phyloP scores from a whole-genome alignment of 176 grass and related monocot genomes.

The Musa troglodytarum region DNA sequence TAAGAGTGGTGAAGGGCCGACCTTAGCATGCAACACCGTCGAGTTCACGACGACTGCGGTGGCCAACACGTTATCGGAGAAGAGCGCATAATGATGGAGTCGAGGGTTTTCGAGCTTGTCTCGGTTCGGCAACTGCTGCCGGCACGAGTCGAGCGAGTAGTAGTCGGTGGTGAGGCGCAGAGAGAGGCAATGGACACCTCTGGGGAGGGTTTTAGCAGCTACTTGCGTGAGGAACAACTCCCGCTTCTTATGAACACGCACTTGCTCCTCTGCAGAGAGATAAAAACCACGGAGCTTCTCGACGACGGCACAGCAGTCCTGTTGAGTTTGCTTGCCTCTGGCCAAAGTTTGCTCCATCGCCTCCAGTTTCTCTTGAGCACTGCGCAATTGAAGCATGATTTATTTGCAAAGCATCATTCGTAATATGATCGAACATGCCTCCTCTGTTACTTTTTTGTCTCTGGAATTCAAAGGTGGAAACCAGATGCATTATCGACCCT shows the following conservation, averaged over 20 bases:
- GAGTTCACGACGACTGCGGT: conserved; percentile 86
- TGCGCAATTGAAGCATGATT: background rate
- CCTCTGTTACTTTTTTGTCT: too few species aligned
- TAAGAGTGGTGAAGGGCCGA: background rate
- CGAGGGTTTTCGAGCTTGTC: conserved; percentile 65
- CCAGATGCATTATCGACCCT: background rate
- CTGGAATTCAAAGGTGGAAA: too few species aligned
- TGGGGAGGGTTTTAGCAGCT: conserved; percentile 67
- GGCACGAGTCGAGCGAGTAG: conserved; percentile 34
- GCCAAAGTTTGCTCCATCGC: conserved; percentile 52
- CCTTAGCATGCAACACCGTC: conserved; percentile 71
- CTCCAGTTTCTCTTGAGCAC: conserved; percentile 53
- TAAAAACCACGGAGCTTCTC: conserved; percentile 42
- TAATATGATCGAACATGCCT: too few species aligned
- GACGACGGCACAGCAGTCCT: conserved; percentile 41
- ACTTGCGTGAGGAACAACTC: conserved; percentile 53
- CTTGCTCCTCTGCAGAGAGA: conserved; percentile 57
- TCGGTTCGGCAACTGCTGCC: conserved; percentile 34
- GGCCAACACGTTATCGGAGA: conserved; percentile 83
- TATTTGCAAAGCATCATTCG: too few species aligned
- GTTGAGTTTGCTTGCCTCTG: conserved; percentile 48
- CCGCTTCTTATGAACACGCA: conserved; percentile 47
- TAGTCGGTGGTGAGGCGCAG: conserved; percentile 73
- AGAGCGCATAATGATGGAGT: conserved; percentile 78
- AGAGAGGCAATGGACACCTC: conserved; percentile 74